phyloP scores from a whole-genome alignment of 2,329 filamentous ascomycete genomes.

The Aspergillus japonicus region DNA sequence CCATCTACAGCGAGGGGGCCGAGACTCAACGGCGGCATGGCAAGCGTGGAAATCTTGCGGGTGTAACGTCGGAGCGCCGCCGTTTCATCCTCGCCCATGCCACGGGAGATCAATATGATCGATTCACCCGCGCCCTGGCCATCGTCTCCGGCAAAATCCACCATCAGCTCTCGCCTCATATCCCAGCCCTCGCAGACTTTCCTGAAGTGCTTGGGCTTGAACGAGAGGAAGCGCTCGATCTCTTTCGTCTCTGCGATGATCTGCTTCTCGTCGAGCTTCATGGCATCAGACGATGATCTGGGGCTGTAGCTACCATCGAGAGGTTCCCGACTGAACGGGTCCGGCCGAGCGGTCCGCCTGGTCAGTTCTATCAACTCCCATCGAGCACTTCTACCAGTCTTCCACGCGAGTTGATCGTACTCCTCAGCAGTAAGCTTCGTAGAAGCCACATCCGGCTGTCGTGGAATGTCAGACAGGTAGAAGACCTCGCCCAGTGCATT shows the following conservation, averaged over 20 bases:
- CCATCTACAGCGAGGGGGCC: constrained; percentile 14
- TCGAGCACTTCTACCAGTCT: constrained; percentile 70
- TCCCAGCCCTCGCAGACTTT: constrained; percentile 83
- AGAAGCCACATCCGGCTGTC: constrained; percentile 51
- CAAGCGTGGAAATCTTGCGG: constrained; percentile 49
- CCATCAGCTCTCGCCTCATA: constrained; percentile 79
- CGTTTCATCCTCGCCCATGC: constrained; percentile 59
- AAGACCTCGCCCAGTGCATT: constrained; percentile 93
- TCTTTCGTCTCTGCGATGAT: constrained; percentile 74
- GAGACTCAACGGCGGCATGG: constrained; percentile 15
- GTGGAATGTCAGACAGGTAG: constrained; percentile 73
- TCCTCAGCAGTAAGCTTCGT: constrained; percentile 50
- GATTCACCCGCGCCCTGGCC: constrained; percentile 72
- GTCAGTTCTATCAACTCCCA: constrained; percentile 82
- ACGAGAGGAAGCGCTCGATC: constrained; percentile 72
- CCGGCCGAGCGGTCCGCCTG: constrained; percentile 66
- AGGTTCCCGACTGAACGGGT: constrained; percentile 69
- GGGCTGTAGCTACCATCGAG: constrained; percentile 76
- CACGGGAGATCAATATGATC: constrained; percentile 71
- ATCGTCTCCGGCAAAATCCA: constrained; percentile 85
- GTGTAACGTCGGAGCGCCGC: constrained; percentile 58
- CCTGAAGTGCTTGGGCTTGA: constrained; percentile 75
- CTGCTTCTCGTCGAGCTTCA: constrained; percentile 69
- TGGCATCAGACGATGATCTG: constrained; percentile 70
- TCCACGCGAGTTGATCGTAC: constrained; percentile 70